A percentile compares a stretch with the other conserved stretches of the same genome.
phyloP scores from a whole-genome alignment of 2,329 filamentous ascomycete species.

The Pyrenochaeta sp. region DNA sequence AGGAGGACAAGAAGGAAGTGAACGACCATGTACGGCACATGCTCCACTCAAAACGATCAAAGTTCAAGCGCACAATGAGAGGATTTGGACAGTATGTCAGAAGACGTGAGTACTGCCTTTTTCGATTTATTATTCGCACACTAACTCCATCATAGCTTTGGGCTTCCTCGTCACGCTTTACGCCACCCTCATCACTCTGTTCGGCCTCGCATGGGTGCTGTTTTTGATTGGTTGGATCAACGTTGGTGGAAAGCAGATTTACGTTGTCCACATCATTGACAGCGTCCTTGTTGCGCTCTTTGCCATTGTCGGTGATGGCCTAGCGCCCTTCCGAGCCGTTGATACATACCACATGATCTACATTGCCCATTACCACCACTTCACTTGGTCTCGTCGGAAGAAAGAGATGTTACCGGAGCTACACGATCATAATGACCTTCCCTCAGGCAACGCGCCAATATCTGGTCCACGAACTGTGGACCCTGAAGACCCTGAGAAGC shows the following conservation, averaged over 20 bases:
- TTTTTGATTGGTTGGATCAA: constrained; percentile 92
- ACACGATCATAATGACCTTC: constrained; percentile 74
- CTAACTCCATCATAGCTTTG: constrained; percentile 61
- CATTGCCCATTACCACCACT: constrained; percentile 75
- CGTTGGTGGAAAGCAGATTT: constrained; percentile 75
- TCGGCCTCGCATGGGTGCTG: constrained; percentile 88
- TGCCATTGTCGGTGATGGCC: constrained; percentile 68
- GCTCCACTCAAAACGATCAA: constrained; percentile 80
- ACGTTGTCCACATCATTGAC: constrained; percentile 63
- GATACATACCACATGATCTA: constrained; percentile 91
- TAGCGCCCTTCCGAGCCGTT: constrained; percentile 75
- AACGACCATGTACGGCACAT: constrained; percentile 90
- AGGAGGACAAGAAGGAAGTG: constrained; percentile 76
- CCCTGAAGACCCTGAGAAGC: constrained; percentile 45
- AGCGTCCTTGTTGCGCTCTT: constrained; percentile 69
- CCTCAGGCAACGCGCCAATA: constrained; percentile 56
- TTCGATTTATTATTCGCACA: neutral
- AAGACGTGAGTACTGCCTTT: constrained; percentile 63
- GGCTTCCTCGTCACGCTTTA: constrained; percentile 87
- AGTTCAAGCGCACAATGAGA: constrained; percentile 80
- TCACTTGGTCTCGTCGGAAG: constrained; percentile 72
- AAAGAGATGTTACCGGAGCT: constrained; percentile 69
- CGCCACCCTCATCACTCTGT: constrained; percentile 81
- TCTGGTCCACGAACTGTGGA: constrained; percentile 49
- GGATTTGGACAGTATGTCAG: constrained; percentile 83